Evolutionary conservation across 2,329 filamentous ascomycete genomes (phyloP), one percentile per base, ranked within the genome.

Genomic region (Diaporthe sp.): DNA sequence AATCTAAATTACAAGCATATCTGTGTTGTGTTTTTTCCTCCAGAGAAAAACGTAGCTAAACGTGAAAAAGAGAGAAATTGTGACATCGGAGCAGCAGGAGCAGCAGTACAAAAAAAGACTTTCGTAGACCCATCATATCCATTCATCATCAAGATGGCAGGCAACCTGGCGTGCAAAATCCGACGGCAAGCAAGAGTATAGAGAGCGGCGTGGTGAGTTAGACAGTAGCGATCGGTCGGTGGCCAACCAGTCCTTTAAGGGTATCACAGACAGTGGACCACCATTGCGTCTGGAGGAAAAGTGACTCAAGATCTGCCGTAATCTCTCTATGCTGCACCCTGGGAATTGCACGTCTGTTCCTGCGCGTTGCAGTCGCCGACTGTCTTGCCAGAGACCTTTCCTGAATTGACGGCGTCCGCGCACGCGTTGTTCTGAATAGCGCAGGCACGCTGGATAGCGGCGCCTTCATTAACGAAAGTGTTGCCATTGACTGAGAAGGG

Each of bases 381-480:
- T 4, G 82, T 83, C 74, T 85, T 80, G 54, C 85, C 85, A 4
- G 80, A 77, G 19, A 84, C 77, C 68, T 82, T 74, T 28, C 90
- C 89, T 17, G 83, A 78, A 81, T 92, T 92, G 73, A 88, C 88
- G 38, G 87, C 87, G 76, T 91, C 83, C 17, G 88, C 84, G 79
- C 92, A 93, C 4, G 81, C 82, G 78, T 92, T 92, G 83, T 91
- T 89, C 83, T 93, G 90, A 74, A 92, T 87, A 76, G 91, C 87
- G 80, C 92, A 93, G 47, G 90, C 88, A 61, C 92, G 86, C 82
- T 92, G 87, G 54, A 88, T 82, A 28, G 92, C 92, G 13, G 87
- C 88, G 4, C 80, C 83, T 77, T 88, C 80, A 80, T 88, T 88
- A 52, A 88, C 87, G 80, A 93, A 93, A 50, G 85, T 91, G 84